Base-by-base conservation (phyloP, 2,329 filamentous ascomycete genomes). In the Microcyclosporella mali region DNA sequence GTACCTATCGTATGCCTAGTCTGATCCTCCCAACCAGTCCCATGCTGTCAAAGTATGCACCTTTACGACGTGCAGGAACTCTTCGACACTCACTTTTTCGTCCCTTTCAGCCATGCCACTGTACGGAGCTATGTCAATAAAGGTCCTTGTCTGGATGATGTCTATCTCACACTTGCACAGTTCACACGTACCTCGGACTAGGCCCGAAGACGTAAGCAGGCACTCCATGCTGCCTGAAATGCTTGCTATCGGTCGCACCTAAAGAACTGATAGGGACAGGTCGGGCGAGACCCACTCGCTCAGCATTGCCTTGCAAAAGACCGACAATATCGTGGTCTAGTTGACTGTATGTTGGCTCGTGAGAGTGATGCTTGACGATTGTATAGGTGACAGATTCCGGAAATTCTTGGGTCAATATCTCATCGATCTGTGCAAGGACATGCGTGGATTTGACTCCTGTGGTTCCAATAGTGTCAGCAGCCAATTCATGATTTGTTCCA, bases 221-320 rank as follows among this genome's bases (percentile, higher is more conserved):
- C 3, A 68, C 50, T 1, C 55, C 57, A 7, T 52, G 52, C 46
- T 67, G 65, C 12, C 67, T 52, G 43, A 63, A 70, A 45, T 65
- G 63, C 46, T 70, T 69, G 39, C 63, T 66, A 37, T 69, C 65
- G 1, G 67, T 70, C 2, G 65, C 66, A 9, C 66, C 66, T 28
- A 69, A 50, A 7, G 56, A 61, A 3, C 65, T 63, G 29, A 68
- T 65, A 0, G 61, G 57, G 9, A 63, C 40, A 2, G 65, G 62
- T 30, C 43, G 47, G 19, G 47, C 46, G 11, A 58, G 49, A 6
- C 50, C 52, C 3, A 64, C 44, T 1, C 45, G 39, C 42, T 58
- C 50, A 1, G 61, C 61, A 40, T 61, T 59, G 7, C 51, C 27
- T 35, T 16, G 58, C 27, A 63, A 45, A 14, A 54, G 45, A 10